These are phyloP conservation scores for Fusarium duplospermum DNA, from an alignment of 2,329 filamentous ascomycete genomes.

Conservation along the genomic window DNA sequence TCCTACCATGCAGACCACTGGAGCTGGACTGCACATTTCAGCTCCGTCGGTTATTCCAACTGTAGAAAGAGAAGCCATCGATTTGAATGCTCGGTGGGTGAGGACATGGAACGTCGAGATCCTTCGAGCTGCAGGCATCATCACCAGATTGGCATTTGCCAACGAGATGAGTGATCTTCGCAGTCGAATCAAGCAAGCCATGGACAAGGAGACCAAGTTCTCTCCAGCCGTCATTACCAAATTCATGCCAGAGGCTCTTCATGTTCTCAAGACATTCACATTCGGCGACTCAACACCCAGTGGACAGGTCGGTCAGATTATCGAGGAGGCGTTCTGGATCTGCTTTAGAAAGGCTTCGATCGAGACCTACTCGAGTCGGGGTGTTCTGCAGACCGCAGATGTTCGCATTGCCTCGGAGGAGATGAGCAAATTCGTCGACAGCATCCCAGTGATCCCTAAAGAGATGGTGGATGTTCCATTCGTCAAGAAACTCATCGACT, in stretches of 20 bases:
- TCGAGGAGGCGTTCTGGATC: slow-evolving; percentile 97
- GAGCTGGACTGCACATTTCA: slow-evolving; percentile 91
- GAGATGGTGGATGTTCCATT: slow-evolving; percentile 80
- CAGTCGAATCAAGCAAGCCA: slow-evolving; percentile 64
- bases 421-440: slow-evolving; percentile 80
- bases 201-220: slow-evolving; percentile 62
- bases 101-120: slow-evolving; percentile 96
- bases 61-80: slow-evolving; percentile 95
- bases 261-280: slow-evolving; percentile 87
- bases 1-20: slow-evolving; percentile 96
- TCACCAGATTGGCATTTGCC: slow-evolving; percentile 87
- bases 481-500: slow-evolving; percentile 82
- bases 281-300: slow-evolving; percentile 93
- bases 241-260: slow-evolving; percentile 81
- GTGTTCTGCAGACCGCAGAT: slow-evolving; percentile 84
- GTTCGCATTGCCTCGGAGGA: slow-evolving; percentile 81
- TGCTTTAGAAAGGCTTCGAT: slow-evolving; percentile 85
- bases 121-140: slow-evolving; percentile 88
- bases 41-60: slow-evolving; percentile 97
- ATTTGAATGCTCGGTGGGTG: slow-evolving; percentile 94
- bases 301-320: slow-evolving; percentile 81
- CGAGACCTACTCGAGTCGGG: slow-evolving; percentile 88
- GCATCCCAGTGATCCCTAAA: slow-evolving; percentile 86
- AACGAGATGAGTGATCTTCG: slow-evolving; percentile 87
- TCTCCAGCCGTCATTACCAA: slow-evolving; percentile 72